Base-by-base conservation (phyloP, 345 rosid genomes). In the Salix arbutifolia region DNA sequence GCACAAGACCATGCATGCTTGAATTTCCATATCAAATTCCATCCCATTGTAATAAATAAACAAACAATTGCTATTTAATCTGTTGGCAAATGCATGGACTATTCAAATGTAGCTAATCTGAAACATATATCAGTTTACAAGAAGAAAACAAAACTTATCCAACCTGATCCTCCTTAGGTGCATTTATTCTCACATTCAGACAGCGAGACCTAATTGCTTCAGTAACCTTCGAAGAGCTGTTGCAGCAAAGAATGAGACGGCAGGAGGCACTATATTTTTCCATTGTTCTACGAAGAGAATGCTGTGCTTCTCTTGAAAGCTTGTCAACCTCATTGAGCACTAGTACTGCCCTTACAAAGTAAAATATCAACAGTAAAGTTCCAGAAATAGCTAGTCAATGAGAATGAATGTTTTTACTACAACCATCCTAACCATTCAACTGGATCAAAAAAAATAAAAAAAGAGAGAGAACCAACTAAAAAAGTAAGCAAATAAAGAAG, bases 201-300 rank as follows among this genome's bases (percentile, higher is more conserved):
- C 99, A 96, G n/a, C 99, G 97, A 75, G 98, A 96, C 66, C 93
- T 89, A 65, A 96, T 96, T 31, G 99, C 99, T 84, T 96, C 99
- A 6, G 94, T 87, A 69, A 96, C 98, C 87, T 87, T 96, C 17
- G 98, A 96, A 78, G 97, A 96, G 73, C 99, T 94, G 82, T 96
- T 94, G 78, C 99, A 91, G 85, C 97, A 96, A 62, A 94, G 89
- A 79, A 96, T 91, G 74, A 96, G 88, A 66, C 97, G 88, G 83
- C 99, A 96, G 67, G 87, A 94, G 67, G 95, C 76, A 83, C 98
- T 94, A 70, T 94, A 96, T 70, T 96, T 96, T 90, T 96, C 99
- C 98, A 96, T 96, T 61, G 99, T 93, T 87, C 98, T 89, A 71
- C 99, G 92, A 31, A 93, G 94, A 80, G 99, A 91, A 89, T 94